phyloP scores from a whole-genome alignment of 1,284 basidiomycete genomes.

The Sanghuangporus sanghuang region DNA sequence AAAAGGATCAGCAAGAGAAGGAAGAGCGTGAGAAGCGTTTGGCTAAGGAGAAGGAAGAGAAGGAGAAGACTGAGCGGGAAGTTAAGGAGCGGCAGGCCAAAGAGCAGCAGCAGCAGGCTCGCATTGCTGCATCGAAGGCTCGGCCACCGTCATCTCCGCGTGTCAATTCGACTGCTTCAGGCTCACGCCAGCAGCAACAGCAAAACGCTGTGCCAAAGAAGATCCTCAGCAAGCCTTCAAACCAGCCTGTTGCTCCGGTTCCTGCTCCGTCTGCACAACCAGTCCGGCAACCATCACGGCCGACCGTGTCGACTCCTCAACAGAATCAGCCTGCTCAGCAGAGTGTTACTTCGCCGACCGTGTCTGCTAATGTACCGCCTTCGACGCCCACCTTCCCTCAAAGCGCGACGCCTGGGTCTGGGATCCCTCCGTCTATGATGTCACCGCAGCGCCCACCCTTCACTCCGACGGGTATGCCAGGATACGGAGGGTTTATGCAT shows the following conservation, averaged over 20 bases:
- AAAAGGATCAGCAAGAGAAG: conserved; percentile 50
- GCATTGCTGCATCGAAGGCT: conserved; percentile 30
- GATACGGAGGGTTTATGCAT: conserved; percentile 37
- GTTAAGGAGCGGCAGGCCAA: conserved; percentile 40
- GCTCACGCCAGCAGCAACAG: conserved; percentile 40
- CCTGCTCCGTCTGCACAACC: conserved; percentile 10
- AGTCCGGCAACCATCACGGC: conserved; percentile 17
- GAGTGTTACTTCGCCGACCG: conserved; percentile 7
- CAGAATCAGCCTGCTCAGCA: conserved; percentile 12
- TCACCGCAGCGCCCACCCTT: conserved; percentile 15
- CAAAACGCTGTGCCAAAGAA: conserved; percentile 46
- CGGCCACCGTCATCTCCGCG: conserved; percentile 47
- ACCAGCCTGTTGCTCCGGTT: conserved; percentile 14
- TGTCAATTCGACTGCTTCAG: conserved; percentile 38
- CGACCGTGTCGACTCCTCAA: conserved; percentile 12
- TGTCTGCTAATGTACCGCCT: conserved; percentile 9
- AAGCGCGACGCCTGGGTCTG: background rate
- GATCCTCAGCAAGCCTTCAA: conserved; percentile 38
- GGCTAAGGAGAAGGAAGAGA: conserved; percentile 55
- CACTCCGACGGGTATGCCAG: conserved; percentile 27
- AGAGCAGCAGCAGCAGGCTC: conserved; percentile 37
- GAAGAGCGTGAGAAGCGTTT: conserved; percentile 55
- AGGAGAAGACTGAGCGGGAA: conserved; percentile 46
- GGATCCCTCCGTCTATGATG: background rate
- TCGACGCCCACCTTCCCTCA: conserved; percentile 15